A percentile compares a stretch with the other conserved stretches of the same genome.
phyloP scores from a whole-genome alignment of 768 basidiomycete species.

The Phanerodontia chrysosporium region DNA sequence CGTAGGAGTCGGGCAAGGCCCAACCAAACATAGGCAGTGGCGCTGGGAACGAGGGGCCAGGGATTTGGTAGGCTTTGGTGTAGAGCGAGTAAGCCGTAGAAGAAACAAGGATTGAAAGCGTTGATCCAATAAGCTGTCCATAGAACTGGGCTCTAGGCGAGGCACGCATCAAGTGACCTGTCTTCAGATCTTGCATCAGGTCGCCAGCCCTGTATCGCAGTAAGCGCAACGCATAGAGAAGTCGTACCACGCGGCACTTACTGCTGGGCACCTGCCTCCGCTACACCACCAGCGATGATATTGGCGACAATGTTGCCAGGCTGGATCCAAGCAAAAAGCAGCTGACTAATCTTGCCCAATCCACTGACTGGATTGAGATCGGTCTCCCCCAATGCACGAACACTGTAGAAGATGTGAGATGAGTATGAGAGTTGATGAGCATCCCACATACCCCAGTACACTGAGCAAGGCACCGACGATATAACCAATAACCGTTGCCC shows the following conservation, averaged over 20 bases:
- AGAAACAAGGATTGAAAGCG: constrained; percentile 84
- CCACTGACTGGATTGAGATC: constrained; percentile 92
- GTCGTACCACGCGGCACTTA: constrained; percentile 30
- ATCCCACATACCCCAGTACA: constrained; percentile 68
- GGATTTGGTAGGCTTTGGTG: constrained; percentile 81
- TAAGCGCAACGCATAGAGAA: not conserved
- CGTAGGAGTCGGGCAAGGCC: constrained; percentile 71
- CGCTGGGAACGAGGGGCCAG: constrained; percentile 92
- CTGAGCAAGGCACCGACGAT: constrained; percentile 79
- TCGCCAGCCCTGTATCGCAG: constrained; percentile 66
- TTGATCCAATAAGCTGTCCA: constrained; percentile 88
- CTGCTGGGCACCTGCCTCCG: constrained; percentile 94
- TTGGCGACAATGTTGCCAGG: constrained; percentile 97
- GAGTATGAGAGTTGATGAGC: not conserved
- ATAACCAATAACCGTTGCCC: constrained; percentile 89
- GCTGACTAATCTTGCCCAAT: constrained; percentile 90
- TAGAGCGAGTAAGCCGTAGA: constrained; percentile 86
- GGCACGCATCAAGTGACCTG: constrained; percentile 87
- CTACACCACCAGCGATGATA: constrained; percentile 95
- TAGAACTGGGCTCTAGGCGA: constrained; percentile 94
- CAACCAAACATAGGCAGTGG: constrained; percentile 96
- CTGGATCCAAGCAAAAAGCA: constrained; percentile 91
- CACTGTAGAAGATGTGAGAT: constrained; percentile 42
- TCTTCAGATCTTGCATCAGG: constrained; percentile 98
- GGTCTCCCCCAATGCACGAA: constrained; percentile 92